These are phyloP conservation scores for Mycosphaerella arachidis DNA, from an alignment of 2,329 filamentous ascomycete genomes.

Conservation along the genomic window DNA sequence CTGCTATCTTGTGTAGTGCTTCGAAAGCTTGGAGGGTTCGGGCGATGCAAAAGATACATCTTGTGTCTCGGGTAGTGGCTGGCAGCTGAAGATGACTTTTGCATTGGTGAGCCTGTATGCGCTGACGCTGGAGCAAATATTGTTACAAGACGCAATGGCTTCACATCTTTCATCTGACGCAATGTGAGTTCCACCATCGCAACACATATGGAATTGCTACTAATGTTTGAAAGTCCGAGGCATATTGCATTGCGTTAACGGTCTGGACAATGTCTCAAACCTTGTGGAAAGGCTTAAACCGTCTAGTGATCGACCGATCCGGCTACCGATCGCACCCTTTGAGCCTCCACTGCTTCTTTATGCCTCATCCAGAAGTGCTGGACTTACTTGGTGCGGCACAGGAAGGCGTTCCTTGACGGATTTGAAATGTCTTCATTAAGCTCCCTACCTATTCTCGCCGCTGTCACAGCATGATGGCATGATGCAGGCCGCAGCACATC, in stretches of 20 bases:
- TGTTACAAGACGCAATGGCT: neutral
- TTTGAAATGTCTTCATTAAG: neutral
- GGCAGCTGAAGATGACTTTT: neutral
- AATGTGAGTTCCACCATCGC: neutral
- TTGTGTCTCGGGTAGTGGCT: neutral
- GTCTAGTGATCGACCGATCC: neutral
- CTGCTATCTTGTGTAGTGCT: neutral
- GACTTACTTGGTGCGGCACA: neutral
- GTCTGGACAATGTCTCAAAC: neutral
- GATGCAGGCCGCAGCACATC: neutral
- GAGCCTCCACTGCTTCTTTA: neutral
- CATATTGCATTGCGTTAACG: neutral
- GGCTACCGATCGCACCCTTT: neutral
- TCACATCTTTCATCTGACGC: neutral
- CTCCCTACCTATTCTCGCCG: neutral
- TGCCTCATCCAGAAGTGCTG: neutral
- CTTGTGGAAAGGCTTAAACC: neutral
- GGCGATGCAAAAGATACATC: neutral
- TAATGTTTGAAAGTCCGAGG: neutral
- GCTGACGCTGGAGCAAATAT: neutral
- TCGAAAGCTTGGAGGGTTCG: neutral
- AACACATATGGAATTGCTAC: neutral
- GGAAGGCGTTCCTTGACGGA: neutral
- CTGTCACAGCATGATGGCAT: neutral
- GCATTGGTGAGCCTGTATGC: neutral